These are phyloP conservation scores for Chaetomium olivaceum DNA, from an alignment of 2,329 filamentous ascomycete genomes.

Conservation along the genomic window DNA sequence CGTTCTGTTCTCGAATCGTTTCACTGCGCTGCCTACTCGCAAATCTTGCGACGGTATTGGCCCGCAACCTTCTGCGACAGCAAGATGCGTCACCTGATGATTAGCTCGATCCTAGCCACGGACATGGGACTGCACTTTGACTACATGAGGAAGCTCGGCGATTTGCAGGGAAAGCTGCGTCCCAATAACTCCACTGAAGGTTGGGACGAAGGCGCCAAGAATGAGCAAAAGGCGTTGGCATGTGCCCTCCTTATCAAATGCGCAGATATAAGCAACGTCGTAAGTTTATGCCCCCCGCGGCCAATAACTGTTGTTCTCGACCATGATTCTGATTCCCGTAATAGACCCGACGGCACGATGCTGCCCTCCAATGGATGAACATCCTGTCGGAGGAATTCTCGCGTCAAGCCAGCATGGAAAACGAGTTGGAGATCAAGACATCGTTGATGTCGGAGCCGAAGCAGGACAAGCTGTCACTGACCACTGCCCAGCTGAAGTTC, in stretches of 20 bases:
- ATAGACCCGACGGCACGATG: conserved; percentile 79
- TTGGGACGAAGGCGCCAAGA: conserved; percentile 74
- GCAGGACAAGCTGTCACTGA: conserved; percentile 79
- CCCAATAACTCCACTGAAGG: conserved; percentile 65
- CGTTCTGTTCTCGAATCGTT: conserved; percentile 96
- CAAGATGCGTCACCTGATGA: conserved; percentile 85
- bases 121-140: conserved; percentile 98
- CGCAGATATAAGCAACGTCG: conserved; percentile 97
- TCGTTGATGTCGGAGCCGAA: conserved; percentile 83
- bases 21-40: conserved; percentile 94
- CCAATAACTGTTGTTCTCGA: no score
- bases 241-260: conserved; percentile 96
- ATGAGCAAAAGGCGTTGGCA: conserved; percentile 76
- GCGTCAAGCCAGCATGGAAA: conserved; percentile 88
- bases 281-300: conserved; percentile 50
- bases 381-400: conserved; percentile 96
- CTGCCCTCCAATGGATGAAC: conserved; percentile 85
- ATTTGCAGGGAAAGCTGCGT: conserved; percentile 74
- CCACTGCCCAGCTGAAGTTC: conserved; percentile 87
- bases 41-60: conserved; percentile 93
- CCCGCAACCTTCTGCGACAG: conserved; percentile 75
- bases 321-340: conserved; percentile 12
- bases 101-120: conserved; percentile 94
- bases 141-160: conserved; percentile 88
- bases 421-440: conserved; percentile 81